These are phyloP conservation scores for Paragyromitra xinjiangensis DNA, from an alignment of 495 filamentous ascomycete genomes.

Conservation along the genomic window DNA sequence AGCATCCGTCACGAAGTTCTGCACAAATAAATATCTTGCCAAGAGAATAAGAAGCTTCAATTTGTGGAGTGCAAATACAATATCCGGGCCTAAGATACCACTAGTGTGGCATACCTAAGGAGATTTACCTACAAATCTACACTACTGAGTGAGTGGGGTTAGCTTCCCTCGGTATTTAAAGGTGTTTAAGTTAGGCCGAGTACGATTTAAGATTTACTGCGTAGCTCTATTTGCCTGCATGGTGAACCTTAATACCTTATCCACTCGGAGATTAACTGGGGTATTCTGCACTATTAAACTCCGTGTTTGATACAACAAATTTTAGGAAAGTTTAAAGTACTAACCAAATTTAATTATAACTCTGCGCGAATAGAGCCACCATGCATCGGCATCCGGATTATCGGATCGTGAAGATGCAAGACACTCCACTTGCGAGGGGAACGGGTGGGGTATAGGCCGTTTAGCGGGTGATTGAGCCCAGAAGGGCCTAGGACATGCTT, in stretches of 20 bases:
- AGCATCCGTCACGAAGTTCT: not conserved
- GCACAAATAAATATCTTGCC: not conserved
- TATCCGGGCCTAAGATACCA: not conserved
- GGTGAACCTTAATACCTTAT: not conserved
- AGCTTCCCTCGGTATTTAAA: not conserved
- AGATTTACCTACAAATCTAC: too few relatives aligned
- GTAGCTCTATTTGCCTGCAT: conserved; percentile 10
- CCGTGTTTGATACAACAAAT: not conserved
- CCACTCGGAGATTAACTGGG: conserved; percentile 28
- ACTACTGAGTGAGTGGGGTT: too few relatives aligned
- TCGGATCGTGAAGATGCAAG: conserved; percentile 14
- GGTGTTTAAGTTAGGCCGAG: not conserved
- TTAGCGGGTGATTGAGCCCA: not conserved
- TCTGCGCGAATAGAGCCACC: not conserved
- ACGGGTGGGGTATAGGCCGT: not conserved
- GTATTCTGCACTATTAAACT: conserved; percentile 15
- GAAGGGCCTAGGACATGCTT: not conserved
- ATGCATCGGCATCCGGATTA: conserved; percentile 11
- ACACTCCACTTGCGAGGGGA: not conserved
- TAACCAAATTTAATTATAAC: not conserved
- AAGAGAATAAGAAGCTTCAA: not conserved
- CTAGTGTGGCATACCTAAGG: not conserved
- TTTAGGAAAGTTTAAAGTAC: not conserved
- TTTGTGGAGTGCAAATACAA: conserved; percentile 8
- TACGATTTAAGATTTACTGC: conserved; percentile 12